phyloP scores from a whole-genome alignment of 2,329 filamentous ascomycete species.

The Leptographium radiaticola region DNA sequence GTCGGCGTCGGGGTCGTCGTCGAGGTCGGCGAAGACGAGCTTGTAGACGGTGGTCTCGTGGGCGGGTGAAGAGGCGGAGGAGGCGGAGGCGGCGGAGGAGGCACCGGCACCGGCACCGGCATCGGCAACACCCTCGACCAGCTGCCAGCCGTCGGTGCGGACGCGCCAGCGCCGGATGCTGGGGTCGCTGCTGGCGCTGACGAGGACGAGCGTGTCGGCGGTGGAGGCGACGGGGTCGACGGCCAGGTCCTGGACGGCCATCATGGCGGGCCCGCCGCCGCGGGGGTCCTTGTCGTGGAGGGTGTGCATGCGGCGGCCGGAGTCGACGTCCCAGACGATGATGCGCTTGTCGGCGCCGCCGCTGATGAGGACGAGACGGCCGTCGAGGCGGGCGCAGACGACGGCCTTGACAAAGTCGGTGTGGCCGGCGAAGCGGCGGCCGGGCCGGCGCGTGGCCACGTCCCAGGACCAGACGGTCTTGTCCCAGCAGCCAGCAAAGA shows the following conservation, averaged over 20 bases:
- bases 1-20: conserved; percentile 47
- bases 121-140: conserved; percentile 23
- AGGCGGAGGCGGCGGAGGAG: conserved; percentile 16
- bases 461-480: conserved; percentile 84
- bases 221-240: conserved; percentile 54
- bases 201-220: conserved; percentile 40
- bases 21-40: conserved; percentile 47
- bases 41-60: conserved; percentile 89
- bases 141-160: conserved; percentile 34
- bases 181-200: conserved; percentile 70
- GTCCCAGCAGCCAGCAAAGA: conserved; percentile 92
- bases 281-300: conserved; percentile 45
- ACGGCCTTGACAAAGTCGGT: conserved; percentile 85
- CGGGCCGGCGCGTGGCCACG: conserved; percentile 38
- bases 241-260: conserved; percentile 68
- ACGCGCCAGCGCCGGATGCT: conserved; percentile 70
- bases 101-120: not conserved
- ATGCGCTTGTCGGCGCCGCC: conserved; percentile 70
- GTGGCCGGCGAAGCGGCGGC: conserved; percentile 60
- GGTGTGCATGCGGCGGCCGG: conserved; percentile 56
- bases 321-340: conserved; percentile 67
- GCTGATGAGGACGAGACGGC: conserved; percentile 53
- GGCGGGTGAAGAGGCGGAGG: conserved; percentile 43
- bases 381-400: conserved; percentile 45
- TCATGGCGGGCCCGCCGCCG: conserved; percentile 39